phyloP scores from a whole-genome alignment of 2,329 filamentous ascomycete genomes.

The Ophiocordyceps camponoti-saundersi region DNA sequence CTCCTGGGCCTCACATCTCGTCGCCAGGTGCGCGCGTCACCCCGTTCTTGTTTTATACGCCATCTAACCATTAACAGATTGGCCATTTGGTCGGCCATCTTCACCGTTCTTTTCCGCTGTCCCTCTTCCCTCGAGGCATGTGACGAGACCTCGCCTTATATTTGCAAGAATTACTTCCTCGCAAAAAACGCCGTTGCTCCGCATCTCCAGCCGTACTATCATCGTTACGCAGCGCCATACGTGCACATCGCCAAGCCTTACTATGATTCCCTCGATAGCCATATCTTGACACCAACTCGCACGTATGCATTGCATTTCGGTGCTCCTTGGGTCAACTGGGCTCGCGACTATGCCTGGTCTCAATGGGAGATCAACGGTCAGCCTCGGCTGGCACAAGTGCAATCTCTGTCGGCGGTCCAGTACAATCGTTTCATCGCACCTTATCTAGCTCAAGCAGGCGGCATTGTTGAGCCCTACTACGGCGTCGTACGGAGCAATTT shows the following conservation, averaged over 20 bases:
- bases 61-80: constrained; percentile 31
- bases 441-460: constrained; percentile 46
- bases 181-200: constrained; percentile 48
- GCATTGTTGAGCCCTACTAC: constrained; percentile 54
- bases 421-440: constrained; percentile 61
- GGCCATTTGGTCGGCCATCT: constrained; percentile 69
- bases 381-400: constrained; percentile 54
- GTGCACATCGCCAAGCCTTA: constrained; percentile 65
- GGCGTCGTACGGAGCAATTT: constrained; percentile 44
- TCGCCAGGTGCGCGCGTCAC: constrained; percentile 30
- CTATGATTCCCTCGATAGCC: constrained; percentile 41
- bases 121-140: constrained; percentile 53
- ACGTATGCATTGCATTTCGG: constrained; percentile 55
- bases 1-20: constrained; percentile 25
- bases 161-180: constrained; percentile 74
- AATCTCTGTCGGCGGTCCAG: constrained; percentile 39
- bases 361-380: constrained; percentile 69
- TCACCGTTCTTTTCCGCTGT: constrained; percentile 70
- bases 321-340: constrained; percentile 53
- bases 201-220: constrained; percentile 71
- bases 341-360: constrained; percentile 43
- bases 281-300: constrained; percentile 52
- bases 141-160: constrained; percentile 49
- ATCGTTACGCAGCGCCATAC: constrained; percentile 69
- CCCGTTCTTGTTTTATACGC: neutral